Conservation (phyloP, 306 rosid species). For the Purshia tridentata region DNA sequence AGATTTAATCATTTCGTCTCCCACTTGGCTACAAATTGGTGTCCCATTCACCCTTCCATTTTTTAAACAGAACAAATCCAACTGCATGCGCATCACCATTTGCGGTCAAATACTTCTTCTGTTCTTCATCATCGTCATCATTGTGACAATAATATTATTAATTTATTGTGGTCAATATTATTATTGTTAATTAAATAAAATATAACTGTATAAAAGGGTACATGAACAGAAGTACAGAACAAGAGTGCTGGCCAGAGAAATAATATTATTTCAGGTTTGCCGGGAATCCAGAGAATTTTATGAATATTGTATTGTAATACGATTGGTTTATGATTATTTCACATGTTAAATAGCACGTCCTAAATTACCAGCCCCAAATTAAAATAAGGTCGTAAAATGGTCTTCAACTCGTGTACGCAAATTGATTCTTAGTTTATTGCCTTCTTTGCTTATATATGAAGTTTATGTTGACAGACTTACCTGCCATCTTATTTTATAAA, state of each 20-base stretch:
- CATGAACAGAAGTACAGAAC: too few relatives aligned
- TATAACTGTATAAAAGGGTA: too few relatives aligned
- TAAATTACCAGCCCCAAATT: not conserved
- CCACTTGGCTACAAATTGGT: not conserved
- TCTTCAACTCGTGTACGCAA: not conserved
- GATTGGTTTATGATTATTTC: not conserved
- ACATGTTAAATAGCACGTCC: not conserved
- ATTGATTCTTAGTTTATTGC: not conserved
- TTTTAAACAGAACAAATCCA: not conserved
- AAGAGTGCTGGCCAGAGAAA: too few relatives aligned
- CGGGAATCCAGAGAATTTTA: too few relatives aligned
- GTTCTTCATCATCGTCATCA: not conserved
- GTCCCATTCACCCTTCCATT: not conserved
- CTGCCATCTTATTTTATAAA: too few relatives aligned
- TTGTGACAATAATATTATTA: not conserved
- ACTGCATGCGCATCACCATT: conserved; percentile 9
- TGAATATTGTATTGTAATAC: too few relatives aligned
- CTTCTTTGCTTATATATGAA: not conserved
- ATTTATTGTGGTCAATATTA: too few relatives aligned
- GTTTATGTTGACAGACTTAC: too few relatives aligned
- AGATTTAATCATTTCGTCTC: not conserved
- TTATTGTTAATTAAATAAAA: too few relatives aligned
- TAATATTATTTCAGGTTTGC: too few relatives aligned
- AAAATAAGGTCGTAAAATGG: not conserved
- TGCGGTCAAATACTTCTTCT: not conserved